These are phyloP conservation scores for Pecoramyces ruminantium DNA, from an alignment of 192 early-diverging fungal genomes.

Conservation along the genomic window DNA sequence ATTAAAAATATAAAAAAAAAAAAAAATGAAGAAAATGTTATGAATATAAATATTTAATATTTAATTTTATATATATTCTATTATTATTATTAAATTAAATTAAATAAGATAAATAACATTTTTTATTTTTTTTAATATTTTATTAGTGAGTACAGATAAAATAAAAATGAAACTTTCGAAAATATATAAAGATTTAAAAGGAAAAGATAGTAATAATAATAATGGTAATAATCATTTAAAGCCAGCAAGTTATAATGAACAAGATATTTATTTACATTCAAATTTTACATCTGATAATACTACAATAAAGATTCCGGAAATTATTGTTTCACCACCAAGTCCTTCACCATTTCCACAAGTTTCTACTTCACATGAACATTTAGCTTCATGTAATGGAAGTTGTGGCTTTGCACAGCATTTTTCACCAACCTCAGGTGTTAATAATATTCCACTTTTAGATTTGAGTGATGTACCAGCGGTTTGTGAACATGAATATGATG, in stretches of 20 bases:
- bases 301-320: not conserved
- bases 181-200: not conserved
- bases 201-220: not conserved
- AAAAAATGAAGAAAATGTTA: too few species aligned
- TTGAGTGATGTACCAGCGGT: not conserved
- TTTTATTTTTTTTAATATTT: too few species aligned
- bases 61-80: too few species aligned
- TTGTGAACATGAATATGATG: not conserved
- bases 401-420: not conserved
- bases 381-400: not conserved
- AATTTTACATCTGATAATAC: not conserved
- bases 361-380: not conserved
- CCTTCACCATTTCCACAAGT: not conserved
- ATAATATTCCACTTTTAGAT: not conserved
- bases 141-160: not conserved
- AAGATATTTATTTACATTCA: not conserved
- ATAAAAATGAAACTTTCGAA: not conserved
- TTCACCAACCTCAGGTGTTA: not conserved
- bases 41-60: too few species aligned
- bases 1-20: too few species aligned
- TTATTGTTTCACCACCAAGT: not conserved
- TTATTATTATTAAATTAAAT: too few species aligned
- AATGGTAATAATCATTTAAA: not conserved
- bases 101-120: too few species aligned
- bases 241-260: not conserved